Base-by-base conservation (phyloP, 805 yeast species). In the Starmerella potacharoeniae region DNA sequence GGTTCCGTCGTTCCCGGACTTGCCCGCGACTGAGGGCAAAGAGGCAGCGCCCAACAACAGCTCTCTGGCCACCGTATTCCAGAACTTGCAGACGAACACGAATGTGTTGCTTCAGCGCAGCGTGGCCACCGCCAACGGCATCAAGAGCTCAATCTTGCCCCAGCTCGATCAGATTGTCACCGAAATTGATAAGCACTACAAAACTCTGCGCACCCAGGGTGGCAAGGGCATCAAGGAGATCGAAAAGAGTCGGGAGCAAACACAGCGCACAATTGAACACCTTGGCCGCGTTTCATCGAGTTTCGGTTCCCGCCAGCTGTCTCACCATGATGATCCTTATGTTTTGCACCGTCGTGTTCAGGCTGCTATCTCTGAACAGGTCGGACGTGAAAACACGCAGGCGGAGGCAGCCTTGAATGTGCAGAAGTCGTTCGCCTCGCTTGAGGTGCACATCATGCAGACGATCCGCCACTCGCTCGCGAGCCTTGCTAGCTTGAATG, bases 311-410 rank as follows among this genome's bases (percentile, higher is more conserved):
- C 63, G 66, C 37, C 69, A 67, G 52, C 56, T 69, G 7, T 77
- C 75, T 35, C 67, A 69, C 52, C 64, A 66, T 47, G 66, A 66
- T 40, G 82, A 78, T 59, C 82, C 82, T 6, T 78, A 73, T 58
- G 60, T 77, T 31, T 58, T 71, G 45, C 72, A 73, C 60, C 72
- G 80, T 52, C 45, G 57, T 4, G 66, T 74, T 3, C 54, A 70
- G 31, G 62, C 65, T 45, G 65, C 70, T 47, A 73, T 77, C 5
- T 69, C 68, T 11, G 65, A 61, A 33, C 81, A 78, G 64, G 60
- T 78, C 33, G 65, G 64, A 42, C 71, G 71, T 59, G 82, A 78
- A 62, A 76, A 77, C 62, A 59, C 62, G 29, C 76, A 75, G 57
- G 66, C 74, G 28, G 78, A 75, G 55, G 74, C 75, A 40, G 66